Conservation (phyloP, 2,329 filamentous ascomycete genomes). For the Penicillium rolfsii region DNA sequence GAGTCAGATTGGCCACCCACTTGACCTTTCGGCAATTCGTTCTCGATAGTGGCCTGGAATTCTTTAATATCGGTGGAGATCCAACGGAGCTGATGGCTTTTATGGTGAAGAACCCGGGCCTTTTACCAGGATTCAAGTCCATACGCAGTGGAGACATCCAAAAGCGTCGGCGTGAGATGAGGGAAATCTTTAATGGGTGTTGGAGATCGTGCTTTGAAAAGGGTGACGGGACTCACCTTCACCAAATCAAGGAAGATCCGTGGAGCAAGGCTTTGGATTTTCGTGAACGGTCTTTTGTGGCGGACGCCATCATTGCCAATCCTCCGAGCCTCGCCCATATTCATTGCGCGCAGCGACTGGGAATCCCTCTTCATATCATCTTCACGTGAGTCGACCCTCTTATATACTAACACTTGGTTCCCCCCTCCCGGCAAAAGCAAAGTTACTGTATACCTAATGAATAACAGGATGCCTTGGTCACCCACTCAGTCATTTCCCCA, state of each 20-base stretch:
- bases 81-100: conserved; percentile 78
- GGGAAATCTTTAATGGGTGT: conserved; percentile 75
- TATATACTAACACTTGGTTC: conserved; percentile 13
- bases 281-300: conserved; percentile 68
- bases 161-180: conserved; percentile 72
- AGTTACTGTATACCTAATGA: conserved; percentile 23
- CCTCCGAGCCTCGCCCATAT: conserved; percentile 75
- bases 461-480: conserved; percentile 75
- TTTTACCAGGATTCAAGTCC: conserved; percentile 80
- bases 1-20: conserved; percentile 74
- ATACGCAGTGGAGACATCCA: conserved; percentile 75
- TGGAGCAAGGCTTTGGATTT: conserved; percentile 33
- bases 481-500: conserved; percentile 82
- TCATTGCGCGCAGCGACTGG: conserved; percentile 76
- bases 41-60: conserved; percentile 71
- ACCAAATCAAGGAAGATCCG: conserved; percentile 53
- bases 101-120: conserved; percentile 84
- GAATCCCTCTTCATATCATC: conserved; percentile 78
- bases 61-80: conserved; percentile 73
- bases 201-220: conserved; percentile 83
- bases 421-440: neutral
- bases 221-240: conserved; percentile 63
- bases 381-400: conserved; percentile 66
- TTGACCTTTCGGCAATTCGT: conserved; percentile 69
- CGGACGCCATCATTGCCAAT: conserved; percentile 80